Base-by-base conservation (phyloP, 768 basidiomycete genomes). In the Chlorophyllum brunneum region DNA sequence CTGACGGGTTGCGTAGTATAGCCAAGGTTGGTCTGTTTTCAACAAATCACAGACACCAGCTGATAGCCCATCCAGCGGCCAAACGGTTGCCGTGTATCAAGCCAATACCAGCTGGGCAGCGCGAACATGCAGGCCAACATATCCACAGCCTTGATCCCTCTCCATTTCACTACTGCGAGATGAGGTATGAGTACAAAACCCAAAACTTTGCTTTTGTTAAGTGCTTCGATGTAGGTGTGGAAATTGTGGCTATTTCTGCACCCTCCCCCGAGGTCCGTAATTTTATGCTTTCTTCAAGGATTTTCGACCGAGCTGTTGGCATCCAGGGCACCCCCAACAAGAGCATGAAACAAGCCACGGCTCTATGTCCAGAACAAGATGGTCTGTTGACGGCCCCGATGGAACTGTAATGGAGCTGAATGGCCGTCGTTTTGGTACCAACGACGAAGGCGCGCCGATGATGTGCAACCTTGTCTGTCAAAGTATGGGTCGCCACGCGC, bases 301-400 rank as follows among this genome's bases (percentile, higher is more conserved):
- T 11, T 2, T 38, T 36, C 31, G 15, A 22, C 13, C 16, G 9
- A 31, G 48, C 33, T 43, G 22, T n/a, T 16, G n/a, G 15, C 36
- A 18, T 11, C 27, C 23, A 85, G 83, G 78, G 0, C 83, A 85
- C 51, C 51, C 78, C 0, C 81, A 85, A 51, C 71, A 75, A 55
- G 79, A 81, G 39, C 83, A 85, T 33, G 81, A 83, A 38, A 85
- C 83, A 0, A 71, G 70, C 13, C 83, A 85, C 51, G 84, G 83
- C 4, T 82, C 80, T 1, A 84, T 84, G 82, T 77, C 80, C 0
- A 71, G 66, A 50, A 77, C 79, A 0, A 69, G 70, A 36, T 85
- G 84, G 84, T 68, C 75, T 0, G 60, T 83, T 3, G 80, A 83
- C 47, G 78, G 76, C 0, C 72, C 74, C 1, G 76, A 81, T 6